These are phyloP conservation scores for Citrullus colocynthis DNA, from an alignment of 306 rosid genomes.

Conservation along the genomic window DNA sequence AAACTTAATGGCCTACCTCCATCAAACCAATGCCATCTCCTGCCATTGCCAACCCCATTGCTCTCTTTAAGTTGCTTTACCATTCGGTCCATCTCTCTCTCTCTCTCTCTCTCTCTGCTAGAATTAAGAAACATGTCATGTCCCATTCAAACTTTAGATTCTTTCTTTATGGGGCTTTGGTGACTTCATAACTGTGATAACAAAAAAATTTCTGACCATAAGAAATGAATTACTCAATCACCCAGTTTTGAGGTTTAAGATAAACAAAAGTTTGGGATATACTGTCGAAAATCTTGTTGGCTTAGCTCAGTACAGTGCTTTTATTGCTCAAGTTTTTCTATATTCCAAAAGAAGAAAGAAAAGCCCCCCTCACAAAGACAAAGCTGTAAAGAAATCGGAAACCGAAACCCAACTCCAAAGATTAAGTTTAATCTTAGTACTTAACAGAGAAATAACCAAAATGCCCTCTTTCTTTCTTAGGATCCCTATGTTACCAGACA, in stretches of 20 bases:
- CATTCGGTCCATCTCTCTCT: slow-evolving; percentile 21
- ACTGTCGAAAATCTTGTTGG: neutral
- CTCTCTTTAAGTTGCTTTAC: slow-evolving; percentile 27
- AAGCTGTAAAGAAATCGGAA: neutral
- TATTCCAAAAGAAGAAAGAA: neutral
- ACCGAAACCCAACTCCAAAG: neutral
- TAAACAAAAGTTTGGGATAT: neutral
- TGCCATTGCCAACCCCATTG: slow-evolving; percentile 23
- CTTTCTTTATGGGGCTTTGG: slow-evolving; percentile 15
- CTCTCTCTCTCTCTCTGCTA: slow-evolving; percentile 20
- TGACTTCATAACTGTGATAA: neutral
- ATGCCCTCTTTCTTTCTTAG: slow-evolving; percentile 8
- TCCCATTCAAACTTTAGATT: slow-evolving; percentile 37
- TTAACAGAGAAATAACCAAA: neutral
- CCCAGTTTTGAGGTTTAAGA: neutral
- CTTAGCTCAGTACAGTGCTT: neutral
- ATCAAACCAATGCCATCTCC: slow-evolving; percentile 32
- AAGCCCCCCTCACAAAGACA: neutral
- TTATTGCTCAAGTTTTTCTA: neutral
- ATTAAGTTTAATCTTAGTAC: neutral
- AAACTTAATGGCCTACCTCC: slow-evolving; percentile 25
- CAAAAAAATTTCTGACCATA: neutral
- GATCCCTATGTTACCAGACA: slow-evolving; percentile 5
- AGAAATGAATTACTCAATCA: neutral
- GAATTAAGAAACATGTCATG: slow-evolving; percentile 23